Conservation (phyloP, 2,329 filamentous ascomycete species). For the Fusarium nanum region DNA sequence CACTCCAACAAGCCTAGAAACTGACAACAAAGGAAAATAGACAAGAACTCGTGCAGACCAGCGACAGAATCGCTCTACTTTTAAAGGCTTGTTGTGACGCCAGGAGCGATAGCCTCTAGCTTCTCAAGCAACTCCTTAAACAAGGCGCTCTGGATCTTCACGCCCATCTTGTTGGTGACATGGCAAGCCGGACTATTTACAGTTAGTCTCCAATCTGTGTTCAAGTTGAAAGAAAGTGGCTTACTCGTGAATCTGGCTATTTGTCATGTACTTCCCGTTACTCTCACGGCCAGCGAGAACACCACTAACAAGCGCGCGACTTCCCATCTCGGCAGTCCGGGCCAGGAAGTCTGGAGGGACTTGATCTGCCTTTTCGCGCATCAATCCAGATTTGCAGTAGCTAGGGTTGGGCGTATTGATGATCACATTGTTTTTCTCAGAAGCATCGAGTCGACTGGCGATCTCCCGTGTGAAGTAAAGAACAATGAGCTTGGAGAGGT, state of each 20-base stretch:
- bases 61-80: rapidly evolving
- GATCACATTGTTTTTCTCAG: constrained; percentile 37
- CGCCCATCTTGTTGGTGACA: constrained; percentile 50
- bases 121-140: constrained; percentile 51
- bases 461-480: constrained; percentile 50
- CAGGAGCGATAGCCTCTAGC: constrained; percentile 46
- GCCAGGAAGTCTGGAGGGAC: constrained; percentile 49
- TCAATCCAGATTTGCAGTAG: constrained; percentile 53
- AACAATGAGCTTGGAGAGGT: constrained; percentile 50
- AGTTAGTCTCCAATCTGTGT: background rate
- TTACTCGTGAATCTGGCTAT: constrained; percentile 48
- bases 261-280: constrained; percentile 50
- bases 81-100: background rate
- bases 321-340: constrained; percentile 59
- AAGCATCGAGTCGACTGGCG: constrained; percentile 19
- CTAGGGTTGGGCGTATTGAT: constrained; percentile 57
- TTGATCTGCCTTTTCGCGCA: constrained; percentile 7
- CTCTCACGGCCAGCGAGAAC: constrained; percentile 48
- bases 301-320: constrained; percentile 48
- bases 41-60: background rate
- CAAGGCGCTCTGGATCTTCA: constrained; percentile 46
- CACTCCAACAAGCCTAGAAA: no score
- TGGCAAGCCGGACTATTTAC: constrained; percentile 38
- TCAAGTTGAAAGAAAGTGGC: background rate
- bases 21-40: background rate